phyloP scores from a whole-genome alignment of 192 early-diverging fungal species.

The Coemansia sp. region DNA sequence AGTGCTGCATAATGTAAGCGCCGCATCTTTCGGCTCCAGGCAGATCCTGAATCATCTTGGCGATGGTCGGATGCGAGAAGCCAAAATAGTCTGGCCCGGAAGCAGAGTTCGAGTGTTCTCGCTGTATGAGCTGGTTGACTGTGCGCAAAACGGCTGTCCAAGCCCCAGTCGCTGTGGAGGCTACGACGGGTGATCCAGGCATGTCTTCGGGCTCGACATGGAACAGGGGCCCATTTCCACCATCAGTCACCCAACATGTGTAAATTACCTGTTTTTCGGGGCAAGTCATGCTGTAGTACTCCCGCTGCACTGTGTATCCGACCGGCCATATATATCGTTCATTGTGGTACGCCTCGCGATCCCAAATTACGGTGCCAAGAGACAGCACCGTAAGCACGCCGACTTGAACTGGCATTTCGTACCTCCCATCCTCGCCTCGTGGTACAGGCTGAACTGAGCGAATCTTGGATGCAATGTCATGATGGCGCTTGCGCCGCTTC shows the following conservation, averaged over 20 bases:
- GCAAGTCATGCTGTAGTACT: constrained; percentile 76
- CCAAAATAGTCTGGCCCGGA: constrained; percentile 93
- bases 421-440: constrained; percentile 65
- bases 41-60: constrained; percentile 86
- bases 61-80: constrained; percentile 83
- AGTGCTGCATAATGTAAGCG: constrained; percentile 71
- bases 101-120: constrained; percentile 79
- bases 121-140: constrained; percentile 77
- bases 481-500: constrained; percentile 48
- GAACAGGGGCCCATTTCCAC: constrained; percentile 79
- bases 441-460: constrained; percentile 50
- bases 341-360: constrained; percentile 79
- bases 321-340: constrained; percentile 94
- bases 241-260: constrained; percentile 72
- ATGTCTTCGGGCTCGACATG: constrained; percentile 83
- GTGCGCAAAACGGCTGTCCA: constrained; percentile 82
- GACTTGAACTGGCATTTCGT: constrained; percentile 75
- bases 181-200: constrained; percentile 65
- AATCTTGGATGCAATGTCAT: constrained; percentile 45
- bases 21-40: constrained; percentile 73
- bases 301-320: constrained; percentile 73
- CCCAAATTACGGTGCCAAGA: constrained; percentile 76
- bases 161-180: constrained; percentile 85
- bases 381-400: constrained; percentile 75
- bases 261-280: constrained; percentile 62